Percentiles rank a stretch among this genome's conserved stretches.
phyloP scores from a whole-genome alignment of 1,139 yeast genomes.

The Yamadazyma triangularis region DNA sequence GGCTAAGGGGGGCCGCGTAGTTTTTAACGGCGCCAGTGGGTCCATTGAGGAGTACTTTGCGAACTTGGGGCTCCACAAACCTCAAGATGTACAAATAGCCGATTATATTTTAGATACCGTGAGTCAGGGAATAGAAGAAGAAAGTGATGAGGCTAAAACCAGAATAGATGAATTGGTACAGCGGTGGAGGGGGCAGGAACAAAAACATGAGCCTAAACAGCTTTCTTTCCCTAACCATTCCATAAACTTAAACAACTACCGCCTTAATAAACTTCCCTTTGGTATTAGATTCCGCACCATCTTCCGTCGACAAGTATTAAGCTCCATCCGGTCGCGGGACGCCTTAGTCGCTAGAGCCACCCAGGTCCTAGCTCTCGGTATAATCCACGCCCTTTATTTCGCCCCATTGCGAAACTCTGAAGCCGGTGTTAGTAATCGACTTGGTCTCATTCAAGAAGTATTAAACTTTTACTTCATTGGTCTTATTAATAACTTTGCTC shows the following conservation, averaged over 20 bases:
- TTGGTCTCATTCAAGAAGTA: conserved; percentile 75
- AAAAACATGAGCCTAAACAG: no score
- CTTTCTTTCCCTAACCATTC: background rate
- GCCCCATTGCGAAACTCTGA: conserved; percentile 60
- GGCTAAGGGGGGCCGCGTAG: conserved; percentile 69
- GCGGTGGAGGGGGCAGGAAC: conserved; percentile 41
- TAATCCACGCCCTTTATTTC: conserved; percentile 64
- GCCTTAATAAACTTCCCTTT: conserved; percentile 19
- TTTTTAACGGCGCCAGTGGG: conserved; percentile 51
- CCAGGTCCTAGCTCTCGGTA: conserved; percentile 62
- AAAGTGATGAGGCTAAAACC: conserved; percentile 20
- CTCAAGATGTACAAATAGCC: conserved; percentile 61
- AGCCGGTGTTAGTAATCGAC: conserved; percentile 58
- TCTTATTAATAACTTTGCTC: conserved; percentile 68
- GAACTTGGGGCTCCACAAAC: conserved; percentile 48
- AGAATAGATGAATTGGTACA: conserved; percentile 34
- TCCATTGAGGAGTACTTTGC: conserved; percentile 42
- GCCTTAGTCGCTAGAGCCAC: conserved; percentile 62
- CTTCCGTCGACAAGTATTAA: conserved; percentile 32
- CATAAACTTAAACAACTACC: conserved; percentile 1
- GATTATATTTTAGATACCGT: conserved; percentile 73
- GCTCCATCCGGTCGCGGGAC: conserved; percentile 57
- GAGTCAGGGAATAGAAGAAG: conserved; percentile 40
- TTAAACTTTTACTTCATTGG: conserved; percentile 75
- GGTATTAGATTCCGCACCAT: conserved; percentile 25